Evolutionary conservation across 2,329 filamentous ascomycete genomes (phyloP).

Genomic region (Colletotrichum liaoningense): DNA sequence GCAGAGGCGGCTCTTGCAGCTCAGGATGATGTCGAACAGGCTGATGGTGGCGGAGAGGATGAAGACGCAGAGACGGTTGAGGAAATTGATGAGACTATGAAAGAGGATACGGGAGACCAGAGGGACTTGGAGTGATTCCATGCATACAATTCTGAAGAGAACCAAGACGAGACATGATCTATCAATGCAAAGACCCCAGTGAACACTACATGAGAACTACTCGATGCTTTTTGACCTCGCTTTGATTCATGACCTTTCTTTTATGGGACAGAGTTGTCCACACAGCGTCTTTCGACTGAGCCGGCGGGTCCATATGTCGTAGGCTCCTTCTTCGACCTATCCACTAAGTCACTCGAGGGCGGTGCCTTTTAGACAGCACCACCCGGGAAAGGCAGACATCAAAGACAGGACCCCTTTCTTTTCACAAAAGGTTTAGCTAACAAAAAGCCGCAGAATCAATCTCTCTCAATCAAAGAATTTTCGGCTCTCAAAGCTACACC

Average conservation of each 20-base stretch:
- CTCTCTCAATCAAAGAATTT: background rate
- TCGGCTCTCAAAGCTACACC: background rate
- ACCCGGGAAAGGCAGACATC: background rate
- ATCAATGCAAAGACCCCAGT: too few species aligned
- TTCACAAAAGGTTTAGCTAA: background rate
- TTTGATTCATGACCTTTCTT: background rate
- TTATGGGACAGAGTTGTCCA: background rate
- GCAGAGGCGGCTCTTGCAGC: background rate
- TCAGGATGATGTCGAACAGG: background rate
- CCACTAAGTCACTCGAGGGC: too few species aligned
- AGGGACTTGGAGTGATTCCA: too few species aligned
- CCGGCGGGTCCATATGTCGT: background rate
- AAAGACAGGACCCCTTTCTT: fast-evolving
- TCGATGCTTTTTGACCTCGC: background rate
- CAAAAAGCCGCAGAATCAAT: background rate
- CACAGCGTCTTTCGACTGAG: background rate
- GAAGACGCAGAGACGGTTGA: background rate
- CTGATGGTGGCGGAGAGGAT: background rate
- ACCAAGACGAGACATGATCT: too few species aligned
- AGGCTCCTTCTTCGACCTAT: background rate
- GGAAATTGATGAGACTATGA: too few species aligned
- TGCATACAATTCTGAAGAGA: too few species aligned
- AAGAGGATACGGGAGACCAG: too few species aligned
- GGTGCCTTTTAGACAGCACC: too few species aligned
- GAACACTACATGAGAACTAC: too few species aligned